Evolutionary conservation across 192 early-diverging fungal genomes (phyloP).

Genomic region (Coemansia sp.): DNA sequence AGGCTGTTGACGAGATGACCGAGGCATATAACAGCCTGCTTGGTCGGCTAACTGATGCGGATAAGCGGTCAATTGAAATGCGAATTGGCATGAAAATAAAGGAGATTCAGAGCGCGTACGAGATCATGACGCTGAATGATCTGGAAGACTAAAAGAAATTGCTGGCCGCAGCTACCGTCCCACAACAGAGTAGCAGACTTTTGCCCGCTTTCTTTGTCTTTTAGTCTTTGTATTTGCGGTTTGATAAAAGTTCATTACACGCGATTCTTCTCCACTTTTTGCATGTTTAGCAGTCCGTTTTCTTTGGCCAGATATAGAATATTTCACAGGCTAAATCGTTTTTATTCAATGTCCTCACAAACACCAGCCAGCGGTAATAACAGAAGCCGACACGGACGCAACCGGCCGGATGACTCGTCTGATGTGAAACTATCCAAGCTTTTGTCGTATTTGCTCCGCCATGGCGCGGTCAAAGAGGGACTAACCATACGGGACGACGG

Average conservation of each 20-base stretch:
- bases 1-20: constrained; percentile 51
- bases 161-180: background rate
- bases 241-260: no score
- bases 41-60: constrained; percentile 21
- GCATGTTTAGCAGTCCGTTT: background rate
- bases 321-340: background rate
- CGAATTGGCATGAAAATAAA: constrained; percentile 54
- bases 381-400: background rate
- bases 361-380: background rate
- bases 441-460: constrained; percentile 81
- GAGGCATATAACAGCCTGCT: constrained; percentile 29
- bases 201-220: background rate
- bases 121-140: constrained; percentile 50
- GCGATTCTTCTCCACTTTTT: background rate
- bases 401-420: constrained; percentile 26
- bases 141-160: constrained; percentile 29
- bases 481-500: constrained; percentile 75
- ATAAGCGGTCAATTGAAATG: constrained; percentile 21
- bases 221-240: constrained; percentile 4
- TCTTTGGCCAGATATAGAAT: background rate
- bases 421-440: constrained; percentile 69
- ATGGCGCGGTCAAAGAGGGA: constrained; percentile 77
- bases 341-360: background rate
- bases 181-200: background rate
- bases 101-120: constrained; percentile 51